These are phyloP conservation scores for Trichoderma sp. DNA, from an alignment of 2,329 filamentous ascomycete species.

Conservation along the genomic window DNA sequence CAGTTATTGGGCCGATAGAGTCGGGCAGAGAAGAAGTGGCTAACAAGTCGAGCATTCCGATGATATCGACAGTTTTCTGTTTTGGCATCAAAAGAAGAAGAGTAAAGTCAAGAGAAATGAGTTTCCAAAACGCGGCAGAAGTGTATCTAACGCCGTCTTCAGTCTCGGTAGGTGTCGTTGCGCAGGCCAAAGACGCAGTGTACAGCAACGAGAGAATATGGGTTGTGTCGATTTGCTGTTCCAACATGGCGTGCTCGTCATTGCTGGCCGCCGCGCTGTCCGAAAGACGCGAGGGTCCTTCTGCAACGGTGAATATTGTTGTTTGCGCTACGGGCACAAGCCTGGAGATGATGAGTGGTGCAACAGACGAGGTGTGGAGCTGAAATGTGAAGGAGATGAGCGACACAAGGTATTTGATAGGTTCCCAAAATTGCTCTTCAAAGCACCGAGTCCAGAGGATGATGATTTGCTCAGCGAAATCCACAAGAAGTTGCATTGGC, in stretches of 20 bases:
- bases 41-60: conserved; percentile 62
- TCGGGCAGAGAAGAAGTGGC: conserved; percentile 60
- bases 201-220: conserved; percentile 66
- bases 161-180: conserved; percentile 35
- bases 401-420: conserved; percentile 63
- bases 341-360: conserved; percentile 55
- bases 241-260: conserved; percentile 38
- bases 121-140: conserved; percentile 59
- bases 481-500: conserved; percentile 56
- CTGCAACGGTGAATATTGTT: conserved; percentile 58
- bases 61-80: conserved; percentile 61
- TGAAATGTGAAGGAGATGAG: conserved; percentile 62
- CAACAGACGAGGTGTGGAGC: conserved; percentile 56
- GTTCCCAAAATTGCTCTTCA: conserved; percentile 59
- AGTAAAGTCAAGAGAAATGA: conserved; percentile 63
- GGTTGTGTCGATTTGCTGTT: conserved; percentile 58
- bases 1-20: conserved; percentile 64
- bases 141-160: conserved; percentile 32
- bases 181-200: conserved; percentile 58
- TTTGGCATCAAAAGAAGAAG: conserved; percentile 65
- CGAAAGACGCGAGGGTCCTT: conserved; percentile 51
- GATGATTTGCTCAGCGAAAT: conserved; percentile 62
- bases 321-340: conserved; percentile 55
- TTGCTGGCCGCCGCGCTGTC: conserved; percentile 47
- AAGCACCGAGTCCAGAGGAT: conserved; percentile 67